These are phyloP conservation scores for Diplodia scrobiculata DNA, from an alignment of 2,329 filamentous ascomycete genomes.

Conservation along the genomic window DNA sequence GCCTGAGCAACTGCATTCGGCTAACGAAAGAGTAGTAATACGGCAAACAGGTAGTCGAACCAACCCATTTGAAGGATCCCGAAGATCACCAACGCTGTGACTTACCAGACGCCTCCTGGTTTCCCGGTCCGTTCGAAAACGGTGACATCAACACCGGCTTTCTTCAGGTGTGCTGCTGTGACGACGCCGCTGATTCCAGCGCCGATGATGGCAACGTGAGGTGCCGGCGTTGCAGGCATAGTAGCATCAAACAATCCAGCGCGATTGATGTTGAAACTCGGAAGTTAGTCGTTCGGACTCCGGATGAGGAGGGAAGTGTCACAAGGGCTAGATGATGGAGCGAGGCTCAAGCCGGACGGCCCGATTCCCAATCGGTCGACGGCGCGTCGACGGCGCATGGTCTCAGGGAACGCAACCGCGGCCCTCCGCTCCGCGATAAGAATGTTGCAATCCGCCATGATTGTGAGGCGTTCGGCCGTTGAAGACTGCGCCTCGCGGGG, in stretches of 20 bases:
- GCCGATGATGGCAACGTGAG: constrained; percentile 42
- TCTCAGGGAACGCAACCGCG: background rate
- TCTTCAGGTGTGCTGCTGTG: constrained; percentile 42
- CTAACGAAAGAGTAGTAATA: background rate
- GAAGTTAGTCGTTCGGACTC: background rate
- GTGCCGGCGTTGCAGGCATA: constrained; percentile 32
- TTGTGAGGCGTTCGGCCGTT: constrained; percentile 3
- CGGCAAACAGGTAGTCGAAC: background rate
- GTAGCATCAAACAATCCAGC: background rate
- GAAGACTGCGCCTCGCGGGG: constrained; percentile 3
- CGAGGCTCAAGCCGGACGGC: background rate
- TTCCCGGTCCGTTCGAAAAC: constrained; percentile 58
- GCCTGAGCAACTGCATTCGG: background rate
- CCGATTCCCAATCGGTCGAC: constrained; percentile 29
- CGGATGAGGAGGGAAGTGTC: background rate
- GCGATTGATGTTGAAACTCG: constrained; percentile 1
- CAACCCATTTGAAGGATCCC: background rate
- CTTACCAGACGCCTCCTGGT: constrained; percentile 61
- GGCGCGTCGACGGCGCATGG: constrained; percentile 31
- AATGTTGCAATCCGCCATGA: constrained; percentile 14
- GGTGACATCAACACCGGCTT: constrained; percentile 50
- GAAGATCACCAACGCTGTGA: constrained; percentile 8
- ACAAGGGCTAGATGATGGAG: background rate
- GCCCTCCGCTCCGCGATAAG: background rate
- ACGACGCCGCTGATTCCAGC: constrained; percentile 44